Evolutionary conservation across 2,329 filamentous ascomycete species (phyloP).

Genomic region (Calonectria honghensis): DNA sequence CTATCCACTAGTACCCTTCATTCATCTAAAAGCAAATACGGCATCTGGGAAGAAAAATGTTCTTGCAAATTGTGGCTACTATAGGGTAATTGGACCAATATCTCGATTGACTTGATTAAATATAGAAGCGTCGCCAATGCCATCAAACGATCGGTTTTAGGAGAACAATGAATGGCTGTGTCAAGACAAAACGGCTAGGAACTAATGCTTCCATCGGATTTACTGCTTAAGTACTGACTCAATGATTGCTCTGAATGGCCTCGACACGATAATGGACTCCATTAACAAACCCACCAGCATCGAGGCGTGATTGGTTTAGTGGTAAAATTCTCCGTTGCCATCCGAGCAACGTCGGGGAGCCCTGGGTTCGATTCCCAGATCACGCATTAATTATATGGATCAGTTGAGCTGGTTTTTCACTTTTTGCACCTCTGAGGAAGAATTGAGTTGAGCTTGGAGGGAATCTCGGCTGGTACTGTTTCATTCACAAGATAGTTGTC

Average conservation of each 20-base stretch:
- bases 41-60: not conserved
- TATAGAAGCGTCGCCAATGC: not conserved
- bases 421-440: not conserved
- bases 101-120: not conserved
- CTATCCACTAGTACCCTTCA: too few relatives aligned
- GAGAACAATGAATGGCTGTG: not conserved
- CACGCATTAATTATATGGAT: not conserved
- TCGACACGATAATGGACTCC: not conserved
- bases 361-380: constrained; percentile 20
- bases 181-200: not conserved
- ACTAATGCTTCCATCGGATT: not conserved
- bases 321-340: constrained; percentile 20
- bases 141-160: not conserved
- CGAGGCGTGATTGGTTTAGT: constrained; percentile 18
- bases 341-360: constrained; percentile 17
- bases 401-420: not conserved
- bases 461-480: not conserved
- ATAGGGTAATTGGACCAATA: not conserved
- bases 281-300: not conserved
- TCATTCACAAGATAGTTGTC: not conserved
- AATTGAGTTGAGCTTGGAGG: not conserved
- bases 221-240: not conserved
- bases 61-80: not conserved
- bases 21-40: not conserved
- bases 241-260: not conserved